Percentiles rank a stretch among this genome's conserved stretches.
Conservation (phyloP, 176 grass and related monocot genomes). For the Sorghum bicolor region Sorghum_bicolor_NCBIv3 NC_012873.2:55989001-55989500, state of each 20-base stretch:
- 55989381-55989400: neutral
- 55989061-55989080: neutral
- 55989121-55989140: conserved; percentile 86
- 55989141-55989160: conserved; percentile 96
- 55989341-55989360: neutral
- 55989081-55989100: neutral
- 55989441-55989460: neutral
- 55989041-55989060: neutral
- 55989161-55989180: conserved; percentile 97
- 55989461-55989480: neutral
- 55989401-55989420: neutral
- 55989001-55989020: neutral
- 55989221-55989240: conserved; percentile 96
- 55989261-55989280: conserved; percentile 78
- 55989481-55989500: neutral
- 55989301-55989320: conserved; percentile 93
- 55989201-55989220: conserved; percentile 95
- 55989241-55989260: conserved; percentile 98
- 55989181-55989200: conserved; percentile 93
- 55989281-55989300: conserved; percentile 80
- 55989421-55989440: neutral
- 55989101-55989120: conserved; percentile 37
- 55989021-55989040: neutral
- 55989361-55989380: neutral
- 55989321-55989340: conserved; percentile 69